phyloP scores from a whole-genome alignment of 2,329 filamentous ascomycete species.

The Colletotrichum sp. region DNA sequence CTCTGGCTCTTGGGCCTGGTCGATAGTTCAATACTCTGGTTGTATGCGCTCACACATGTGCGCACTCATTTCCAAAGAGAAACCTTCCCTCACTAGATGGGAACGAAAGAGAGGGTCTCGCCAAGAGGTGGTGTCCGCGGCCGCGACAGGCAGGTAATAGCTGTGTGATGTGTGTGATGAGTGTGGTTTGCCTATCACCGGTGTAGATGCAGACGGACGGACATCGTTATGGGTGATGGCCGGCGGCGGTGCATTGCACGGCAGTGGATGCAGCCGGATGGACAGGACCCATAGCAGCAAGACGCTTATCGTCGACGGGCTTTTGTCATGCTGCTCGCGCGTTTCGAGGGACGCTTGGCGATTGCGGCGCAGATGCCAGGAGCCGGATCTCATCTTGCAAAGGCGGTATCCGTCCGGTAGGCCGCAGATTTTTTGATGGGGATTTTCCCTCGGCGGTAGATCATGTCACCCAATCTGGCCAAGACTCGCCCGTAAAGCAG shows the following conservation, averaged over 20 bases:
- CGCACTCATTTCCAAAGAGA: neutral
- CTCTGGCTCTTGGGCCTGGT: neutral
- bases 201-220: neutral
- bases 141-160: neutral
- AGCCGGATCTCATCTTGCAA: neutral
- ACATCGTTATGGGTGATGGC: neutral
- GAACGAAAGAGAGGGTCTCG: neutral
- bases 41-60: neutral
- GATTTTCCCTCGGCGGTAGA: slow-evolving; percentile 7
- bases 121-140: slow-evolving; percentile 5
- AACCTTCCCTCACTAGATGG: neutral
- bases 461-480: slow-evolving; percentile 18
- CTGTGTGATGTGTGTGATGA: neutral
- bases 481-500: neutral
- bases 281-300: neutral
- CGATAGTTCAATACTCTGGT: neutral
- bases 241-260: neutral
- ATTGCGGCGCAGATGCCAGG: neutral
- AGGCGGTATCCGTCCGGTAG: neutral
- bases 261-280: neutral
- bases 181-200: neutral
- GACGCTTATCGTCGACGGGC: slow-evolving; percentile 3
- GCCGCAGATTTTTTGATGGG: neutral
- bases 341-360: slow-evolving; percentile 19
- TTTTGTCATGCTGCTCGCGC: neutral